phyloP scores from a whole-genome alignment of 2,329 filamentous ascomycete species.

The Diaporthe citriasiana region DNA sequence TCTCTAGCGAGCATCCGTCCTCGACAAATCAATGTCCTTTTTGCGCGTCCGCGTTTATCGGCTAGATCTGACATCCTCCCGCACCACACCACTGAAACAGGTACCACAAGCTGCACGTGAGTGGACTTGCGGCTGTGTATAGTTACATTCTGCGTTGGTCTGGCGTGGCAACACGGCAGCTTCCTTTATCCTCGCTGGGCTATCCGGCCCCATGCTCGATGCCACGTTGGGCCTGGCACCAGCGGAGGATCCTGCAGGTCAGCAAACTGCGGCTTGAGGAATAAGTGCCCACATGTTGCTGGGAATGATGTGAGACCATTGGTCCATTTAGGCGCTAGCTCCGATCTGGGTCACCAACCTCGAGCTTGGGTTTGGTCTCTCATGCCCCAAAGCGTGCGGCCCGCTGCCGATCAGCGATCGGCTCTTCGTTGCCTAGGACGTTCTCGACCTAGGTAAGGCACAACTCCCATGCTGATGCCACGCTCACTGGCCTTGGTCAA shows the following conservation, averaged over 20 bases:
- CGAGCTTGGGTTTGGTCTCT: not conserved
- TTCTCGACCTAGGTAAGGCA: conserved; percentile 17
- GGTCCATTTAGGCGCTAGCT: conserved; percentile 25
- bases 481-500: not conserved
- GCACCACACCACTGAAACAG: conserved; percentile 2
- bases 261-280: conserved; percentile 23
- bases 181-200: conserved; percentile 7
- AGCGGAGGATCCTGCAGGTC: conserved; percentile 27
- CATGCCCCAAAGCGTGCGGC: conserved; percentile 10
- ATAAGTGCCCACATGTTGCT: conserved; percentile 9
- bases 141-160: conserved; percentile 20
- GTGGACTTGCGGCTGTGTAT: conserved; percentile 32
- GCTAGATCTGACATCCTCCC: conserved; percentile 4
- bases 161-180: conserved; percentile 22
- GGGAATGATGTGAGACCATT: conserved; percentile 31
- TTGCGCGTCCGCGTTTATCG: conserved; percentile 5
- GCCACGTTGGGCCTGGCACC: conserved; percentile 14
- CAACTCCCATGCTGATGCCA: conserved; percentile 12
- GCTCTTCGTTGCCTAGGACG: conserved; percentile 12
- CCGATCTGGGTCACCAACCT: conserved; percentile 15
- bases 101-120: not conserved
- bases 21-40: not conserved
- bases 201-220: not conserved
- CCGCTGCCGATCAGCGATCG: conserved; percentile 26
- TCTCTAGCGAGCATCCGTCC: not conserved